Percentiles rank a stretch among this genome's conserved stretches.
phyloP scores from a whole-genome alignment of 2,329 filamentous ascomycete species.

The Stemphylium beticola region DNA sequence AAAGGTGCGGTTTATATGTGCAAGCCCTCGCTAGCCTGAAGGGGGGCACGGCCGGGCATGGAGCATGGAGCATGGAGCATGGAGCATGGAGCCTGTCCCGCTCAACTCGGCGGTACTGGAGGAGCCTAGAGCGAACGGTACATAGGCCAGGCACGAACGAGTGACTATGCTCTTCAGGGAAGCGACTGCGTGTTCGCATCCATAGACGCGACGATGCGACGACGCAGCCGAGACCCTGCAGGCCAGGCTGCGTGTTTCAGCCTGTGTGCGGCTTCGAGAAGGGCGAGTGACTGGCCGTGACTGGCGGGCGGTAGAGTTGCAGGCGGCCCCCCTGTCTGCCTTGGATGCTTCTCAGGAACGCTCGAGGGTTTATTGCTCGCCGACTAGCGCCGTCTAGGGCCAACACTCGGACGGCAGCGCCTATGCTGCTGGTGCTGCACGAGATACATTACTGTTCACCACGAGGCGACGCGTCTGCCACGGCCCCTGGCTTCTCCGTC shows the following conservation, averaged over 20 bases:
- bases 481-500: not conserved
- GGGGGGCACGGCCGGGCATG: constrained; percentile 11
- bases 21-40: constrained; percentile 15
- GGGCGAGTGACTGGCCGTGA: not conserved
- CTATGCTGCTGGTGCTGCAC: constrained; percentile 5
- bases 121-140: constrained; percentile 6
- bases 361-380: constrained; percentile 11
- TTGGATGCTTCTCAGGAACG: not conserved
- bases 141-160: constrained; percentile 6
- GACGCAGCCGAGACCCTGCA: constrained; percentile 6
- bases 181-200: not conserved
- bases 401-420: not conserved
- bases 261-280: not conserved
- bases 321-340: not conserved
- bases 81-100: constrained; percentile 12
- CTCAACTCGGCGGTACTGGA: constrained; percentile 1
- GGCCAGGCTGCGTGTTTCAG: not conserved
- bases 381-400: constrained; percentile 8
- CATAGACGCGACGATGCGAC: constrained; percentile 3
- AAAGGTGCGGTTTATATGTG: constrained; percentile 2
- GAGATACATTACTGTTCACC: not conserved
- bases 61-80: constrained; percentile 13
- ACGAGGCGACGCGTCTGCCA: constrained; percentile 8
- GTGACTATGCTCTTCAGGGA: not conserved
- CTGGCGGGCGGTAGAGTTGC: constrained; percentile 1